phyloP scores from a whole-genome alignment of 345 rosid genomes.

The Anacardium occidentale region DNA sequence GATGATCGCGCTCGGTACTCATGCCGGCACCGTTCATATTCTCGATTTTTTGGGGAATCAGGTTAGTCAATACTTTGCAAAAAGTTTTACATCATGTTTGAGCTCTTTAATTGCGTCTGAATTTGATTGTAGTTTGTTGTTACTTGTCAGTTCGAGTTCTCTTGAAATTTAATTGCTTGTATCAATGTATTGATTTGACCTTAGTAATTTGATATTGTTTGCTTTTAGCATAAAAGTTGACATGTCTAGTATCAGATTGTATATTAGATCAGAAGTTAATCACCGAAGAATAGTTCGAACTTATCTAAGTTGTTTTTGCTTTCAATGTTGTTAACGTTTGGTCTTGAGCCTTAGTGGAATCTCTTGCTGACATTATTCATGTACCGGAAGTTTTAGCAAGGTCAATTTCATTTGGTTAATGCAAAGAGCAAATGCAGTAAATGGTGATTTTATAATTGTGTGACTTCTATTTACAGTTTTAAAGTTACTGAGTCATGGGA shows the following conservation, averaged over 20 bases:
- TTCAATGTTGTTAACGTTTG: not conserved
- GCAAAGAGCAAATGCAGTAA: not conserved
- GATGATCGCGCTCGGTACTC: slow-evolving; percentile 97
- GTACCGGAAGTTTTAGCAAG: not conserved
- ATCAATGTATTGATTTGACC: not conserved
- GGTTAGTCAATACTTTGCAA: slow-evolving; percentile 31
- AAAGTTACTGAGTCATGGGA: not conserved
- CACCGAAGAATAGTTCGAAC: too few relatives aligned
- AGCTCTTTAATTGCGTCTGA: not conserved
- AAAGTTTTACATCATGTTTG: not conserved
- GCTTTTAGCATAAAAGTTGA: not conserved
- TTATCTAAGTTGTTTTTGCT: not conserved
- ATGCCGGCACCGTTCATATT: slow-evolving; percentile 84
- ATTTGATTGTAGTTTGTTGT: not conserved
- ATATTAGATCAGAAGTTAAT: not conserved
- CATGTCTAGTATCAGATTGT: not conserved
- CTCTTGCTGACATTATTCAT: slow-evolving; percentile 1
- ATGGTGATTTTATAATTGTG: not conserved
- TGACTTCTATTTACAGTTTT: not conserved
- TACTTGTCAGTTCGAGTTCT: not conserved
- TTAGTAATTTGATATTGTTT: not conserved
- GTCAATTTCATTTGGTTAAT: slow-evolving; percentile 5
- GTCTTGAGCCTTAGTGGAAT: not conserved
- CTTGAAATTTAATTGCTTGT: not conserved
- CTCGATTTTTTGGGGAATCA: slow-evolving; percentile 97